Percentiles rank a stretch among this genome's conserved stretches.
These are phyloP conservation scores for Isoetes engelmannii DNA, from an alignment of 83 land plant genomes.

Conservation along the genomic window DNA sequence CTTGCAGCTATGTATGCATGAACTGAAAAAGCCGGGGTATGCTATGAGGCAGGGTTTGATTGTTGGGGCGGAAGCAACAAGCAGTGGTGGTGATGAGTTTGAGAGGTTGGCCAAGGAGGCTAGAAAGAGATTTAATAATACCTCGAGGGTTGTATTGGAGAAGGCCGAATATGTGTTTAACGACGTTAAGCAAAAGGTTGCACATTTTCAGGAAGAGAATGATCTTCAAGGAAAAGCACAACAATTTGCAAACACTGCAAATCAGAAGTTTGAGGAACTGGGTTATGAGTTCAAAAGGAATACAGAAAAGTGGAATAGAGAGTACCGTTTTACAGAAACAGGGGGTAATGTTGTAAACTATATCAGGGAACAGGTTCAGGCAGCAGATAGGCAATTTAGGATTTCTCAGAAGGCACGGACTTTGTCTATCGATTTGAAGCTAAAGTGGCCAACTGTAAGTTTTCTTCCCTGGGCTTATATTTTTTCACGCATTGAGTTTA, in stretches of 20 bases:
- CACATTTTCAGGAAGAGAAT: not conserved
- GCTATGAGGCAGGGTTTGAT: too few relatives aligned
- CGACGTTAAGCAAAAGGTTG: not conserved
- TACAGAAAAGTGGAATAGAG: conserved; percentile 56
- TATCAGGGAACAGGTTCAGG: conserved; percentile 47
- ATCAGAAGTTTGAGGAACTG: conserved; percentile 57
- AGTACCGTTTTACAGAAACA: conserved; percentile 46
- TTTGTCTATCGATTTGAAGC: conserved; percentile 50
- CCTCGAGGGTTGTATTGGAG: conserved; percentile 40
- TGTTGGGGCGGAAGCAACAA: too few relatives aligned
- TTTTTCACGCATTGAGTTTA: not conserved
- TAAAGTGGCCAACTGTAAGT: conserved; percentile 84
- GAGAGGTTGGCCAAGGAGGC: too few relatives aligned
- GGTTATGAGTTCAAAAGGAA: conserved; percentile 57
- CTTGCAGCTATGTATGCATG: too few relatives aligned
- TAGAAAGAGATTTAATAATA: too few relatives aligned
- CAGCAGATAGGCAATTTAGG: conserved; percentile 54
- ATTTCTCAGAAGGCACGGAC: conserved; percentile 50
- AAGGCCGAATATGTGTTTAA: conserved; percentile 34
- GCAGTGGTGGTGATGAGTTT: too few relatives aligned
- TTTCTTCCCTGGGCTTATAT: not conserved
- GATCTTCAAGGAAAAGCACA: conserved; percentile 34
- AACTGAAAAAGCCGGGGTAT: too few relatives aligned
- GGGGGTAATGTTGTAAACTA: conserved; percentile 34
- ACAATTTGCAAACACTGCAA: conserved; percentile 55